Base-by-base conservation (phyloP, 257 asterid species). In the Ballota nigra region DNA sequence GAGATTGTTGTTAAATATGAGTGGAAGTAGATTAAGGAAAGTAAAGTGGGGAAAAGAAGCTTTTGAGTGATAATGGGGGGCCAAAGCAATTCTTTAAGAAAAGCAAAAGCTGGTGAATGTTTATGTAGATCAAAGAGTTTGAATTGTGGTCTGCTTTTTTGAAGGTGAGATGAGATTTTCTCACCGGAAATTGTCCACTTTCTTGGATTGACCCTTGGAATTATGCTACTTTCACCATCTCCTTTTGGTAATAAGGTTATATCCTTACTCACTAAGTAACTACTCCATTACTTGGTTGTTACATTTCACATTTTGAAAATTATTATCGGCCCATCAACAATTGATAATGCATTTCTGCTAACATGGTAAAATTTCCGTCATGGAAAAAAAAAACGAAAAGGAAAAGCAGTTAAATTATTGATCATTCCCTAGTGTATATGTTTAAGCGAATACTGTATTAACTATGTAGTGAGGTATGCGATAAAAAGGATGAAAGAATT, bases 251-350 rank as follows among this genome's bases (percentile, higher is more conserved):
- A 28, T 60, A 18, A 18, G 69, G 71, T 75, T 52, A 51, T 75
- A 82, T 86, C 74, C 95, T 89, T 89, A 76, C 81, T 75, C 87
- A 78, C 62, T 86, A 89, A 87, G 95, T 70, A 86, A 89, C 69
- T 63, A 69, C 49, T 10, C 43, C 73, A 58, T 41, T 38, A 62
- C 49, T 19, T 24, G 36, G 52, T 11, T 11, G 15, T 63, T 62
- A 2, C 29, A 53, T 19, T 53, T 20, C 28, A 9, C 59, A 18
- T 52, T 45, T 45, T 15, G 9, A 45, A 45, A 45, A 45, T 45
- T 45, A 45, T 22, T 43, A 43, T 7, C 52, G 8, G 18, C 7
- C 18, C 52, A 43, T 13, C 52, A 43, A 13, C 52, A 13, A 15
- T n/a, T 15, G 8, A 41, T 13, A 13, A 41, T 41, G 51, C 51